These are phyloP conservation scores for Trichophyton simii DNA, from an alignment of 2,329 filamentous ascomycete genomes.

Conservation along the genomic window DNA sequence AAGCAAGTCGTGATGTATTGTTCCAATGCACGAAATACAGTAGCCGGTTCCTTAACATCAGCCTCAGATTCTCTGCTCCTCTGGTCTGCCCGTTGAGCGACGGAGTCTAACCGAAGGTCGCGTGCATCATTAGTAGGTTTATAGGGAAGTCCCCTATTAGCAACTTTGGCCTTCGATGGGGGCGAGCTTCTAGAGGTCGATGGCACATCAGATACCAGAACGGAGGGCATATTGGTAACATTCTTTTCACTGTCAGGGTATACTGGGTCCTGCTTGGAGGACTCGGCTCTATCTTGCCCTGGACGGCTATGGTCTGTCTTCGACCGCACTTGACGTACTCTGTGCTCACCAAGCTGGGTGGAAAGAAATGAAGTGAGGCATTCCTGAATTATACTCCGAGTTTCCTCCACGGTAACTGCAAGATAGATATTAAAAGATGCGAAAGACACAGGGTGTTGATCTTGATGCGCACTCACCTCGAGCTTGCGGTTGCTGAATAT, in stretches of 20 bases:
- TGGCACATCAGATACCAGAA: background rate
- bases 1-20: slow-evolving; percentile 63
- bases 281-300: background rate
- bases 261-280: background rate
- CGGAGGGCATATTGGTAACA: background rate
- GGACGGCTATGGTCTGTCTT: background rate
- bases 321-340: background rate
- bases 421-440: background rate
- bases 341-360: background rate
- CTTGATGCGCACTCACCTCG: background rate
- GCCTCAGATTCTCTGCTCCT: background rate
- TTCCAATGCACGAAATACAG: slow-evolving; percentile 62
- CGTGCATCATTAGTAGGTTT: background rate
- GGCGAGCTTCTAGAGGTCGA: background rate
- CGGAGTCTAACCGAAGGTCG: background rate
- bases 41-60: slow-evolving; percentile 10
- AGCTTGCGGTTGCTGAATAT: background rate
- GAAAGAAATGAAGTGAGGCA: slow-evolving; percentile 6
- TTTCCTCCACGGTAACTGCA: slow-evolving; percentile 10
- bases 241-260: background rate
- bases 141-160: background rate
- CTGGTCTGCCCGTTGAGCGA: background rate
- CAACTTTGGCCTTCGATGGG: background rate
- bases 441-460: background rate
- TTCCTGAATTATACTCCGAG: slow-evolving; percentile 9